Conservation (phyloP, 805 yeast genomes). For the Myxozyma geophila region DNA sequence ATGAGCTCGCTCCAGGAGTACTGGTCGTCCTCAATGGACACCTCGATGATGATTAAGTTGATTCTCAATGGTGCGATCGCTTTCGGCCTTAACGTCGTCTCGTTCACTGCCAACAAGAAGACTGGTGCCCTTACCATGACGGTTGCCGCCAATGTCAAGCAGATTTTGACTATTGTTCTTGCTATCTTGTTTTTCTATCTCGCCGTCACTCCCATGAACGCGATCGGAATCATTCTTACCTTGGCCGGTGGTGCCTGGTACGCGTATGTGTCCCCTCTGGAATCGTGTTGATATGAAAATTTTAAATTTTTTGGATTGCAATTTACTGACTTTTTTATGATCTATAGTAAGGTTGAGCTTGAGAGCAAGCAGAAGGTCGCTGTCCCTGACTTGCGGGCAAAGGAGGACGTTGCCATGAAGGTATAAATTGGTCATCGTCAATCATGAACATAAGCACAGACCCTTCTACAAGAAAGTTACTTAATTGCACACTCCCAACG, state of each 20-base stretch:
- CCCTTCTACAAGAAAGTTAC: background rate
- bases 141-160: slow-evolving; percentile 43
- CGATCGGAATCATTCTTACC: slow-evolving; percentile 40
- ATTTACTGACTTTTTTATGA: background rate
- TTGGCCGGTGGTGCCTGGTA: slow-evolving; percentile 43
- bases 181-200: slow-evolving; percentile 42
- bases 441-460: background rate
- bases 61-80: slow-evolving; percentile 40
- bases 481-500: background rate
- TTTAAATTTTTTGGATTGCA: background rate
- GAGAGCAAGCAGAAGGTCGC: slow-evolving; percentile 29
- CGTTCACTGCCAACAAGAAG: slow-evolving; percentile 43
- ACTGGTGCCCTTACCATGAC: slow-evolving; percentile 43
- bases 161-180: slow-evolving; percentile 41
- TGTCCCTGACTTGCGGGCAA: slow-evolving; percentile 19
- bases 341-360: slow-evolving; percentile 33
- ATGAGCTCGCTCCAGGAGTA: slow-evolving; percentile 27
- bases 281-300: too few species aligned
- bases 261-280: slow-evolving; percentile 27
- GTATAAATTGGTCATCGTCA: slow-evolving; percentile 12
- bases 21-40: slow-evolving; percentile 33
- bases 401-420: slow-evolving; percentile 27
- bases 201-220: slow-evolving; percentile 40
- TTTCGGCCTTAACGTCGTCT: slow-evolving; percentile 41
- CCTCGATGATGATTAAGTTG: slow-evolving; percentile 37